Evolutionary conservation across 345 rosid genomes (phyloP).

Genomic region (Eucalyptus sp.): DNA sequence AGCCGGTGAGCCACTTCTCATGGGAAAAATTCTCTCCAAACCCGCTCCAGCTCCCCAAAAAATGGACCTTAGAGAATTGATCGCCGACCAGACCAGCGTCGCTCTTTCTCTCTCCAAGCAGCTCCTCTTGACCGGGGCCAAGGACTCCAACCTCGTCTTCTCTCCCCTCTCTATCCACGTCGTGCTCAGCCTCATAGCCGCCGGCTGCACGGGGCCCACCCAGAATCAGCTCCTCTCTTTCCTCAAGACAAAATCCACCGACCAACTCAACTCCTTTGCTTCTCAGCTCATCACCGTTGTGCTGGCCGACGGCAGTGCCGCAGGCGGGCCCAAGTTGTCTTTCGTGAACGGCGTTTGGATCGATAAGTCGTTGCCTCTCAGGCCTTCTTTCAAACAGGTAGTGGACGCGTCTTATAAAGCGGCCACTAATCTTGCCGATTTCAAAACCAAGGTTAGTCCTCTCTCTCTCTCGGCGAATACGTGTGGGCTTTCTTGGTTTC

Average conservation of each 20-base stretch:
- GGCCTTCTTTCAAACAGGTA: constrained; percentile 43
- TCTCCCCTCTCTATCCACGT: constrained; percentile 75
- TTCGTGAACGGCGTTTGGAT: constrained; percentile 63
- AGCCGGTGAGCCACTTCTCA: neutral
- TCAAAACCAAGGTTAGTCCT: constrained; percentile 47
- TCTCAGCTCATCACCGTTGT: constrained; percentile 51
- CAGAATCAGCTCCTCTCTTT: constrained; percentile 70
- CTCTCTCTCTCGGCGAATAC: neutral
- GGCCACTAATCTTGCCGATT: constrained; percentile 48
- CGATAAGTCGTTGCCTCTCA: constrained; percentile 49
- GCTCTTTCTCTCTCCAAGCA: constrained; percentile 34
- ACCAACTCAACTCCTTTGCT: constrained; percentile 41
- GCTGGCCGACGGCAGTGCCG: constrained; percentile 52
- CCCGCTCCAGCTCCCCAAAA: neutral
- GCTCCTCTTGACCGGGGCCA: constrained; percentile 31
- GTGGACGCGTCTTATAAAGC: constrained; percentile 49
- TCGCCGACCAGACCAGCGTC: constrained; percentile 47
- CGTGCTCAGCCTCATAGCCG: constrained; percentile 53
- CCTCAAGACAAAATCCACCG: constrained; percentile 44
- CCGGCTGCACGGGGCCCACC: constrained; percentile 57
- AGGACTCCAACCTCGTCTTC: constrained; percentile 47
- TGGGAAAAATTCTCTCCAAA: neutral
- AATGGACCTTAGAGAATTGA: constrained; percentile 55
- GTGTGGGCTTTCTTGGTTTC: neutral
- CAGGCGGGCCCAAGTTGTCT: constrained; percentile 60